These are phyloP conservation scores for Apophysomyces elegans DNA, from an alignment of 371 early-diverging fungal species.

Conservation along the genomic window DNA sequence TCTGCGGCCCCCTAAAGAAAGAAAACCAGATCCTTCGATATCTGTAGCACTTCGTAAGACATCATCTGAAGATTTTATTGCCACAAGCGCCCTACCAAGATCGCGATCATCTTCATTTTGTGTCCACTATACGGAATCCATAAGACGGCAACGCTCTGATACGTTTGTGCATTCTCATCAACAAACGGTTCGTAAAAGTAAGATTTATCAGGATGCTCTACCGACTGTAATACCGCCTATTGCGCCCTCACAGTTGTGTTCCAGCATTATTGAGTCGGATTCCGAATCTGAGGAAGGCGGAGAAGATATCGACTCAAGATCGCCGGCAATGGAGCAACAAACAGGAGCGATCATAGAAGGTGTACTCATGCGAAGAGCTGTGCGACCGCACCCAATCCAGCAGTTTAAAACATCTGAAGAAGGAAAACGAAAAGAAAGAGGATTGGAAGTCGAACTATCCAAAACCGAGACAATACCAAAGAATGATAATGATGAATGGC, in stretches of 20 bases:
- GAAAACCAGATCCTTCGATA: conserved; percentile 10
- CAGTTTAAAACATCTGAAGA: neutral
- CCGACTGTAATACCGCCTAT: neutral
- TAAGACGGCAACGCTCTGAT: conserved; percentile 33
- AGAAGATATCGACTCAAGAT: conserved; percentile 3
- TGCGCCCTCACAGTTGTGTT: neutral
- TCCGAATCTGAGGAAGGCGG: conserved; percentile 12
- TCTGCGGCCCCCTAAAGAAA: conserved; percentile 22
- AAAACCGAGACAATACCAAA: neutral
- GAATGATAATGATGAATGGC: neutral
- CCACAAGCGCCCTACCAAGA: conserved; percentile 8
- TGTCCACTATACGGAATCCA: conserved; percentile 18
- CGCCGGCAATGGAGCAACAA: conserved; percentile 8
- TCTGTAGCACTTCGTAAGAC: conserved; percentile 17
- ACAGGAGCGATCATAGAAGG: conserved; percentile 26
- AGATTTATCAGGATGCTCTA: conserved; percentile 8
- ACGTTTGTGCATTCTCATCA: conserved; percentile 24
- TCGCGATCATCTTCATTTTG: conserved; percentile 20
- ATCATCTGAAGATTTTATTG: conserved; percentile 15
- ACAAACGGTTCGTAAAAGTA: neutral
- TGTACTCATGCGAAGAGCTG: conserved; percentile 31
- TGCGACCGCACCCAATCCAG: conserved; percentile 20
- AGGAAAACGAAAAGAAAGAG: conserved; percentile 13
- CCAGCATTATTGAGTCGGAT: conserved; percentile 9
- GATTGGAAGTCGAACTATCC: neutral